phyloP scores from a whole-genome alignment of 1,139 yeast species.

The Kodamaea derodonti region DNA sequence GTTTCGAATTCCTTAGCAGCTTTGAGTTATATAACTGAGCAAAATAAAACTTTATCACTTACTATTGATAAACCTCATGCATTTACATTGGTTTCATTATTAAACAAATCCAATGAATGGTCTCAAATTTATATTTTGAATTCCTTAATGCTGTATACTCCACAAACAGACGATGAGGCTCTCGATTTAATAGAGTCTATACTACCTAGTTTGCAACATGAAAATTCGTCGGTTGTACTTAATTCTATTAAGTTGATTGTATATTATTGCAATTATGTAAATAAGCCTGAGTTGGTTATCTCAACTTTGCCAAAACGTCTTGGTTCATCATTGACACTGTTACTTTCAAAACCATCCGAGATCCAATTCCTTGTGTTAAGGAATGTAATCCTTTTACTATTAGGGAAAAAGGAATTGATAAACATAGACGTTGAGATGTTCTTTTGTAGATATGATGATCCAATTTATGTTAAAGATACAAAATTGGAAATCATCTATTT shows the following conservation, averaged over 20 bases:
- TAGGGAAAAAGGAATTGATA: slow-evolving; percentile 62
- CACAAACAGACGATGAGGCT: slow-evolving; percentile 66
- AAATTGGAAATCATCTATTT: slow-evolving; percentile 83
- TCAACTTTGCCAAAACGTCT: slow-evolving; percentile 58
- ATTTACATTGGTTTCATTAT: slow-evolving; percentile 42
- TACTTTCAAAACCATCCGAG: slow-evolving; percentile 77
- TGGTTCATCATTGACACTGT: slow-evolving; percentile 68
- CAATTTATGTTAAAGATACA: slow-evolving; percentile 84
- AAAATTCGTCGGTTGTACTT: slow-evolving; percentile 76
- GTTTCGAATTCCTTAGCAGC: slow-evolving; percentile 75
- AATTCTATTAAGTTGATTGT: slow-evolving; percentile 71
- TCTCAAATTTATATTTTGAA: slow-evolving; percentile 68
- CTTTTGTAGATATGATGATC: slow-evolving; percentile 81
- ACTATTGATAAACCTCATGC: slow-evolving; percentile 58
- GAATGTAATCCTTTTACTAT: slow-evolving; percentile 70
- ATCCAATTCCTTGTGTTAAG: slow-evolving; percentile 79
- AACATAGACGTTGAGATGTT: slow-evolving; percentile 70
- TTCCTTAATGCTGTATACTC: slow-evolving; percentile 67
- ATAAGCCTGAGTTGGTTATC: slow-evolving; percentile 35
- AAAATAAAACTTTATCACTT: slow-evolving; percentile 44
- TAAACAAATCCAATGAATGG: slow-evolving; percentile 74
- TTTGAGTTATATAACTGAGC: slow-evolving; percentile 61
- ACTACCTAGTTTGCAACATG: slow-evolving; percentile 74
- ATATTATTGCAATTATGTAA: slow-evolving; percentile 68
- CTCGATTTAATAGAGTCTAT: slow-evolving; percentile 61